Evolutionary conservation across 2,329 filamentous ascomycete species (phyloP).

Genomic region (Botrytis fragariae): DNA sequence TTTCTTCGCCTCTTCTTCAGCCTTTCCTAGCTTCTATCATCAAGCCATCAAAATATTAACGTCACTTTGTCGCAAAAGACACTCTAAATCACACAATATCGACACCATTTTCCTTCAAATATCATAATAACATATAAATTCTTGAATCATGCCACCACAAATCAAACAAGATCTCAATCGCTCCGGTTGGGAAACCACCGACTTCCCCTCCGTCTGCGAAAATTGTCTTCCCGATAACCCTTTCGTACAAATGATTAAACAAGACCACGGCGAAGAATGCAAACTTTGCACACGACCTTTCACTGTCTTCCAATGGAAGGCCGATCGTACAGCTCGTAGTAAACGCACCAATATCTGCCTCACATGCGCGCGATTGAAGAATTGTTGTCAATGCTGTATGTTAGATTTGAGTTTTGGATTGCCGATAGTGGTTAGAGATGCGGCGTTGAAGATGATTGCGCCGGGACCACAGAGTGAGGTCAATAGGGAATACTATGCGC

Average conservation of each 20-base stretch:
- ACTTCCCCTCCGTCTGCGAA: conserved; percentile 86
- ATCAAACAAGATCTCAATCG: conserved; percentile 96
- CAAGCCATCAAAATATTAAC: neutral
- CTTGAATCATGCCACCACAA: conserved; percentile 71
- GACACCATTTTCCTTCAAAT: neutral
- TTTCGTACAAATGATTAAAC: conserved; percentile 98
- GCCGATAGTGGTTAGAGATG: conserved; percentile 91
- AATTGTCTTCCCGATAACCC: conserved; percentile 94
- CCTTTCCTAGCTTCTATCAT: conserved; percentile 6
- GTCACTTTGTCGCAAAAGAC: conserved; percentile 8
- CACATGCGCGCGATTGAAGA: conserved; percentile 94
- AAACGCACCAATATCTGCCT: conserved; percentile 95
- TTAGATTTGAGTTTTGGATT: conserved; percentile 94
- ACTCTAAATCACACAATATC: neutral
- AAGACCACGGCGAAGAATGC: conserved; percentile 74
- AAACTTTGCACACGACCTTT: conserved; percentile 88
- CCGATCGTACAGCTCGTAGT: conserved; percentile 84
- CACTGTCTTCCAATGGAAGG: conserved; percentile 92
- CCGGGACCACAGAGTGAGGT: conserved; percentile 89
- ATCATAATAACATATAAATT: neutral
- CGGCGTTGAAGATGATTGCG: conserved; percentile 95
- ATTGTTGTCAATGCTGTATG: conserved; percentile 99
- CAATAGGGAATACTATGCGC: conserved; percentile 96
- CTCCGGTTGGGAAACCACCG: conserved; percentile 92
- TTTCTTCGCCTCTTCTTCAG: conserved; percentile 16